phyloP scores from a whole-genome alignment of 2,329 filamentous ascomycete genomes.

The Orbilia oligospora region DNA sequence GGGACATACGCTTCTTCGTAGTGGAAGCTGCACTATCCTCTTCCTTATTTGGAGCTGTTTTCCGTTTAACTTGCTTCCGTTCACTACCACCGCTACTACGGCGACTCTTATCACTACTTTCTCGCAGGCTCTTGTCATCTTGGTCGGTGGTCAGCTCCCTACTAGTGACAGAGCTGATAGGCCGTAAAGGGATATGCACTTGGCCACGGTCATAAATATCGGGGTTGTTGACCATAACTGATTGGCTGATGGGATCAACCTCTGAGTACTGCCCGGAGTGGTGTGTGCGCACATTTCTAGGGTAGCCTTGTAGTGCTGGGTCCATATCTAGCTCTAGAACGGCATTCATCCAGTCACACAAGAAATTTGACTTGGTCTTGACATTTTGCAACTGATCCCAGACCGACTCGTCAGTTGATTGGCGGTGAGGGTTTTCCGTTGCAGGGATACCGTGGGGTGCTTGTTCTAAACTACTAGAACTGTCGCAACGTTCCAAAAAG shows the following conservation, averaged over 20 bases:
- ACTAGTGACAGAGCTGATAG: not conserved
- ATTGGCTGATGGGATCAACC: not conserved
- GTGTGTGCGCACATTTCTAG: no score
- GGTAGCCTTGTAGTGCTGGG: not conserved
- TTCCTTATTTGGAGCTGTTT: not conserved
- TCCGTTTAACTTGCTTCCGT: not conserved
- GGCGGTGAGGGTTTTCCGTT: not conserved
- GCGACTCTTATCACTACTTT: not conserved
- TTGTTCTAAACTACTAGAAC: not conserved
- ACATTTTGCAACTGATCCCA: not conserved
- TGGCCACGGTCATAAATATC: not conserved
- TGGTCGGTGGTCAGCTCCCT: not conserved
- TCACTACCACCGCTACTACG: not conserved
- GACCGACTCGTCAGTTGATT: not conserved
- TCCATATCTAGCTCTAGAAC: not conserved
- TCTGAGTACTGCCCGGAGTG: not conserved
- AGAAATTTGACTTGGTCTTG: not conserved
- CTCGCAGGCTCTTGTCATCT: not conserved
- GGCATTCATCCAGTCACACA: conserved; percentile 7
- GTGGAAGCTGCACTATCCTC: not conserved
- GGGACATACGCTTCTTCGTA: not conserved
- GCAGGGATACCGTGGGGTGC: not conserved
- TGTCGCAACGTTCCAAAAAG: not conserved
- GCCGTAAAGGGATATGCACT: not conserved
- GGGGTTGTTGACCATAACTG: not conserved